A percentile compares a stretch with the other conserved stretches of the same genome.
Evolutionary conservation across 2,329 filamentous ascomycete genomes (phyloP).

Genomic region (Chaetomium strumarium): DNA sequence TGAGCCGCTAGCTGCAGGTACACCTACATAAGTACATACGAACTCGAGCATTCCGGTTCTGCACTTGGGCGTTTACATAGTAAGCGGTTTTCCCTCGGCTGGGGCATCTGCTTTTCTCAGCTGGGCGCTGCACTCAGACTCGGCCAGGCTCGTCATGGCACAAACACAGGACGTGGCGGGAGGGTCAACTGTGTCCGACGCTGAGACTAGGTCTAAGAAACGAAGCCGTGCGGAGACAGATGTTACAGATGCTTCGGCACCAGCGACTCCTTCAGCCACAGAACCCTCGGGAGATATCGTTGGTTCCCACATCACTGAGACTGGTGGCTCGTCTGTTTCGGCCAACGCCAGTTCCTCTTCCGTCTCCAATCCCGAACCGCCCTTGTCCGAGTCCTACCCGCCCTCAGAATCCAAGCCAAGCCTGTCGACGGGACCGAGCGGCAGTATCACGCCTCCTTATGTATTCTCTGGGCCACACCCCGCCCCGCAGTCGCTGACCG

Average conservation of each 20-base stretch:
- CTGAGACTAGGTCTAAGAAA: constrained; percentile 9
- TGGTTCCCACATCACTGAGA: not conserved
- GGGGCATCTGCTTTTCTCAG: not conserved
- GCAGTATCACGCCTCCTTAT: constrained; percentile 11
- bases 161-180: not conserved
- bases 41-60: not conserved
- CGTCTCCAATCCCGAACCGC: constrained; percentile 5
- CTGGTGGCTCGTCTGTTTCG: not conserved
- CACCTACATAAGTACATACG: no score
- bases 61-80: no score
- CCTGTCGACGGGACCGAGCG: constrained; percentile 1
- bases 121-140: not conserved
- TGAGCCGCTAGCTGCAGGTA: not conserved
- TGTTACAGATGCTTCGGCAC: not conserved
- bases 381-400: constrained; percentile 2
- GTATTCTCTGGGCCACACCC: constrained; percentile 1
- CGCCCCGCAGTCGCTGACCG: not conserved
- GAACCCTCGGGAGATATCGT: not conserved
- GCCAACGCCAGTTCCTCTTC: constrained; percentile 7
- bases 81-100: not conserved
- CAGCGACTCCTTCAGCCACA: not conserved
- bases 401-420: constrained; percentile 2
- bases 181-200: not conserved
- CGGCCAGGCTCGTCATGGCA: constrained; percentile 7
- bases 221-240: constrained; percentile 10